Base-by-base conservation (phyloP, 2,329 filamentous ascomycete genomes). In the Cladosporium sp. region DNA sequence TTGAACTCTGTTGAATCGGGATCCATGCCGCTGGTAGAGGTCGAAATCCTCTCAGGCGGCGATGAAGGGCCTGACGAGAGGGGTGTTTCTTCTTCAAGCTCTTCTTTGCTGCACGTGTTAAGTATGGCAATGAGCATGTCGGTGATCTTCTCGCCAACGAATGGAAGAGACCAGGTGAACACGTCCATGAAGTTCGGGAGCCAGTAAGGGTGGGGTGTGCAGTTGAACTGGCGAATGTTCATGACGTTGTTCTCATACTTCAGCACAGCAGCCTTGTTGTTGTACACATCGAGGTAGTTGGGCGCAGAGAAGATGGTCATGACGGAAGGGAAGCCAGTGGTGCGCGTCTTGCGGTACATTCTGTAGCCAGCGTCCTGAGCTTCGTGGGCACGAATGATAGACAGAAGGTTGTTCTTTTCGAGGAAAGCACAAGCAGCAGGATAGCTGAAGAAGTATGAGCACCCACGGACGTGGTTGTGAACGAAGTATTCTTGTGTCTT, bases 221-320 rank as follows among this genome's bases (percentile, higher is more conserved):
- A 99, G 81, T 99, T 99, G 80, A 99, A 99, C 75, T 99, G 94
- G 59, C 94, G 86, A 71, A 99, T 99, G 80, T 99, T 99, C 94
- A 99, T 99, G 61, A 99, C 94, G 71, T 99, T 99, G 77, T 99
- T 99, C 78, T 99, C 94, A 73, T 99, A 99, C 78, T 99, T 99
- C 68, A 99, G 80, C 39, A 99, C 94, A 0, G 94, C 94, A 1
- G 94, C 94, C 80, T 99, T 99, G 83, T 99, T 99, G 85, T 99
- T 99, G 78, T 99, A 99, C 36, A 99, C 92, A 70, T 99, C 94
- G 62, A 99, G 85, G 73, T 99, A 99, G 76, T 99, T 99, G 36
- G 94, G 94, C 1, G 94, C 94, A 44, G 93, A 97, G 82, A 99
- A 99, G 69, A 99, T 99, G 66, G 94, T 99, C 94, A 99, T 99